Percentiles rank a stretch among this genome's conserved stretches.
phyloP scores from a whole-genome alignment of 345 rosid genomes.

The Melaleuca quinquenervia region DNA sequence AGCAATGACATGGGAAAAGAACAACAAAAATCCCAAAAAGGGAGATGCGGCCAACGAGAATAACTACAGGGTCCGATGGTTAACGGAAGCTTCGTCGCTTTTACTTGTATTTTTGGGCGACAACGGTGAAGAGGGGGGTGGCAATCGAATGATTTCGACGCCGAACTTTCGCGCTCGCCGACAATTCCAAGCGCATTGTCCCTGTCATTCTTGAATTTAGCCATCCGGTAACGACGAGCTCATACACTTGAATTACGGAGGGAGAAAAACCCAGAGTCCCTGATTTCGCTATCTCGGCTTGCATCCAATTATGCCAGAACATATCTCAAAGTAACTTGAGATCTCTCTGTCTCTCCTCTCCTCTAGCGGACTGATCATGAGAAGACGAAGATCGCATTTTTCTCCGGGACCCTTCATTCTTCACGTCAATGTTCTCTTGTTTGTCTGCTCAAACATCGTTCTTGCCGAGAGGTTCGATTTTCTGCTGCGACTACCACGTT shows the following conservation, averaged over 20 bases:
- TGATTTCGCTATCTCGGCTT: not conserved
- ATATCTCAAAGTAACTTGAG: not conserved
- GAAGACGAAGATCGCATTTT: not conserved
- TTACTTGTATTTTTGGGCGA: not conserved
- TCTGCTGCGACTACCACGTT: constrained; percentile 42
- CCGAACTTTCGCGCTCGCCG: not conserved
- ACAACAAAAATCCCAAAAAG: not conserved
- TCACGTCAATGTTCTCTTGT: not conserved
- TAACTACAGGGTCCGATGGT: not conserved
- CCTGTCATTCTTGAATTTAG: not conserved
- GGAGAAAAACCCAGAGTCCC: not conserved
- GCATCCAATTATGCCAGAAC: not conserved
- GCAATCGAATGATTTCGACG: not conserved
- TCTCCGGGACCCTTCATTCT: not conserved
- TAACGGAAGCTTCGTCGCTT: not conserved
- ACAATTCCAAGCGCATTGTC: not conserved
- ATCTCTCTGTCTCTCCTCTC: not conserved
- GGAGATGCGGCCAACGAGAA: not conserved
- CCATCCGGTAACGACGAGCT: not conserved
- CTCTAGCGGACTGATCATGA: not conserved
- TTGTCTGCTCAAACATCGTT: not conserved
- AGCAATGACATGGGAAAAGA: not conserved
- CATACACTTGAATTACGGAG: not conserved
- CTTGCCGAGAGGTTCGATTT: constrained; percentile 24
- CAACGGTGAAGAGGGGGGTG: not conserved